phyloP scores from a whole-genome alignment of 2,329 filamentous ascomycete genomes.

The Davidsoniella australis region DNA sequence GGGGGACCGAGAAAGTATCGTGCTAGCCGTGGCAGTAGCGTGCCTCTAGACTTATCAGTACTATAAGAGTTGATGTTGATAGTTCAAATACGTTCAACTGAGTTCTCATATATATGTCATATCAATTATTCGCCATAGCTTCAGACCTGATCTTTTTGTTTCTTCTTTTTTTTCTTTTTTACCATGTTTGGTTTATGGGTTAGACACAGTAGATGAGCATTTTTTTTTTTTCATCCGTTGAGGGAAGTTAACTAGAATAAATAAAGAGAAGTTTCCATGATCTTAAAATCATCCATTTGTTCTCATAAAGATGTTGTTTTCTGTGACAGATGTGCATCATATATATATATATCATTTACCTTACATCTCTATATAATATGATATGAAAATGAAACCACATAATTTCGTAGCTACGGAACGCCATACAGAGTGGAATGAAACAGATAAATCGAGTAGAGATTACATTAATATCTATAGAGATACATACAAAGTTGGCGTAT shows the following conservation, averaged over 20 bases:
- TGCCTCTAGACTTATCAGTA: constrained; percentile 65
- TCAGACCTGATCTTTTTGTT: too few species aligned
- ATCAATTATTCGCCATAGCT: too few species aligned
- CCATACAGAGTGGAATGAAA: too few species aligned
- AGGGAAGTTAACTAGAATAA: not conserved
- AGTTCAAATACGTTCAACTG: not conserved
- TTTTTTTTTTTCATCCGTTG: too few species aligned
- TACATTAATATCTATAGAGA: not conserved
- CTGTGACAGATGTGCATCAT: not conserved
- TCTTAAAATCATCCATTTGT: too few species aligned
- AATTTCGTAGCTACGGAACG: too few species aligned
- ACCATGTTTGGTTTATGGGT: not conserved
- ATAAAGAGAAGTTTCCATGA: not conserved
- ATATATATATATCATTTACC: too few species aligned
- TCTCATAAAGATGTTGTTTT: too few species aligned
- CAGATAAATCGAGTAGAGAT: not conserved
- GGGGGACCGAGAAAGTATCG: constrained; percentile 66
- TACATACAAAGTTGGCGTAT: not conserved
- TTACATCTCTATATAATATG: too few species aligned
- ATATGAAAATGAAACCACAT: too few species aligned
- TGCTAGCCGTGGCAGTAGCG: constrained; percentile 82
- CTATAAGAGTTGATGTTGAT: constrained; percentile 20
- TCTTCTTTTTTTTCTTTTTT: too few species aligned
- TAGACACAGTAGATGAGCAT: too few species aligned
- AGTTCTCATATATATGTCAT: not conserved